Percentiles rank a stretch among this genome's conserved stretches.
These are phyloP conservation scores for Xylariaceae sp. DNA, from an alignment of 2,329 filamentous ascomycete genomes.

Conservation along the genomic window DNA sequence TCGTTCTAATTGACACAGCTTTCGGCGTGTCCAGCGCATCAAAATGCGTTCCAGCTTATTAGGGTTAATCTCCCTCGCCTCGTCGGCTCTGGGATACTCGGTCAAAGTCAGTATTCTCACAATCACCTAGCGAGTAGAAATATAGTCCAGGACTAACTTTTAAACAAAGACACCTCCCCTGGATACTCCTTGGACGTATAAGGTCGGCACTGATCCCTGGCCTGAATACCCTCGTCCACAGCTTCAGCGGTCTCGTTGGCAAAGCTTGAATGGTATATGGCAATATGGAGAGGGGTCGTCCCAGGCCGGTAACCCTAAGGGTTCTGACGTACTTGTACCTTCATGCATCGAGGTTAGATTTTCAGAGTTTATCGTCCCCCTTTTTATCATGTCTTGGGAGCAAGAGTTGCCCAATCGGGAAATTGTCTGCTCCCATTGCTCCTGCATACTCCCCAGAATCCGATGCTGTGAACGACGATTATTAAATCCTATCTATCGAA, in stretches of 20 bases:
- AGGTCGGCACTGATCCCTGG: constrained; percentile 58
- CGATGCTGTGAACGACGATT: constrained; percentile 47
- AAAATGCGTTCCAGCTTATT: constrained; percentile 18
- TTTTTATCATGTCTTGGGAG: constrained; percentile 3
- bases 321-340: constrained; percentile 30
- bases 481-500: constrained; percentile 49
- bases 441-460: constrained; percentile 12
- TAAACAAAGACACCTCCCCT: constrained; percentile 24
- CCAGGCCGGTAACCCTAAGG: constrained; percentile 1
- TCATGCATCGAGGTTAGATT: constrained; percentile 31
- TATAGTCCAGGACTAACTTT: not conserved
- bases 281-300: constrained; percentile 50
- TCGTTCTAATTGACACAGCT: not conserved
- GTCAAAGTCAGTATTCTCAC: constrained; percentile 20
- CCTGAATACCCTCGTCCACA: constrained; percentile 65
- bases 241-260: constrained; percentile 59
- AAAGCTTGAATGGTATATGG: constrained; percentile 66
- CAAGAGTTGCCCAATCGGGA: not conserved
- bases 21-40: not conserved
- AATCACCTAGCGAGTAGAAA: not conserved
- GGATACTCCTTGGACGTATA: constrained; percentile 30
- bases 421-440: not conserved
- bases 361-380: not conserved
- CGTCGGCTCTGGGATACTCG: constrained; percentile 21
- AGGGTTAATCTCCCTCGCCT: constrained; percentile 9